Conservation (phyloP, 352 stramenopile species). For the Phytophthora fragariae region DNA sequence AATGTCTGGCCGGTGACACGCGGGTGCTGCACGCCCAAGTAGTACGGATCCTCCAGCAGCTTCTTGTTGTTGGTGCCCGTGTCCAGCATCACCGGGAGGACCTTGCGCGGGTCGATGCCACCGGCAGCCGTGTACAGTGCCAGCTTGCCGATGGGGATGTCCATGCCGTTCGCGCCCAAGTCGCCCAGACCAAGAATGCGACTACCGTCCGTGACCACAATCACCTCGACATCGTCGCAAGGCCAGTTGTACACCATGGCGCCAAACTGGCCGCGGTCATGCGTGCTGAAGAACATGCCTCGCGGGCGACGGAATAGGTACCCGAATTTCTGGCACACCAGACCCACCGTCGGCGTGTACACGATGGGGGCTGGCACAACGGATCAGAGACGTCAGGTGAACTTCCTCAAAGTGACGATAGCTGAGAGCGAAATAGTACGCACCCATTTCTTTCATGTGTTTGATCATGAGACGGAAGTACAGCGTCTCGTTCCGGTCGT, state of each 20-base stretch:
- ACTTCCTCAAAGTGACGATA: not conserved
- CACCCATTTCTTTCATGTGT: conserved; percentile 93
- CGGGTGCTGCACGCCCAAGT: conserved; percentile 91
- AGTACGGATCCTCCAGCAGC: conserved; percentile 94
- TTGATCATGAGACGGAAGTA: conserved; percentile 95
- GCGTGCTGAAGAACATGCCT: conserved; percentile 95
- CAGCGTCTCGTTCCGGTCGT: conserved; percentile 96
- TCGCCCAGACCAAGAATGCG: conserved; percentile 97
- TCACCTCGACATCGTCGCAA: conserved; percentile 95
- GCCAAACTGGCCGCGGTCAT: conserved; percentile 92
- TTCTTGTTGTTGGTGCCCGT: conserved; percentile 97
- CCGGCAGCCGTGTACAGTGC: conserved; percentile 95
- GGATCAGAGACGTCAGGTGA: conserved; percentile 1
- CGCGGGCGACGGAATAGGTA: conserved; percentile 90
- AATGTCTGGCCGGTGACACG: conserved; percentile 92
- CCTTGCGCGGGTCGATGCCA: conserved; percentile 94
- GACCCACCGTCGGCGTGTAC: conserved; percentile 97
- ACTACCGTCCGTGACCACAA: conserved; percentile 97
- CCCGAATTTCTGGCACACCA: conserved; percentile 94
- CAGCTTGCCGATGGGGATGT: conserved; percentile 97
- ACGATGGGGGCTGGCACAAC: conserved; percentile 89
- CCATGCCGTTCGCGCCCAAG: conserved; percentile 97
- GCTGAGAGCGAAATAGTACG: conserved; percentile 17
- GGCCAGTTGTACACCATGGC: conserved; percentile 97
- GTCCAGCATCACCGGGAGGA: conserved; percentile 96